These are phyloP conservation scores for Mycena pura DNA, from an alignment of 768 basidiomycete genomes.

Conservation along the genomic window DNA sequence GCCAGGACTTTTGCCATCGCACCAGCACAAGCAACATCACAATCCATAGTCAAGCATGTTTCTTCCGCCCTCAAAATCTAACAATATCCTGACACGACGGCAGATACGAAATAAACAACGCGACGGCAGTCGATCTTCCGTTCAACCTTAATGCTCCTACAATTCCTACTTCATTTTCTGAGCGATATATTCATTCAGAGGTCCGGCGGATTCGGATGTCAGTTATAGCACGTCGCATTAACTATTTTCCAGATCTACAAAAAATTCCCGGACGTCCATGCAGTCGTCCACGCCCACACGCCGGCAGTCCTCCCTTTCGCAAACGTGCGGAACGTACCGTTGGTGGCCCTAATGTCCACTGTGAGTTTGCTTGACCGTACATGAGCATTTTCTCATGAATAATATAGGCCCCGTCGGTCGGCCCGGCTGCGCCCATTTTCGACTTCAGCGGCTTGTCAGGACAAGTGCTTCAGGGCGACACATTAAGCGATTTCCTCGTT, in stretches of 20 bases:
- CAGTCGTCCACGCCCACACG: slow-evolving; percentile 26
- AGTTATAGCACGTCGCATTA: not conserved
- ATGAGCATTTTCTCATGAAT: not conserved
- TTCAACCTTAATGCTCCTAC: slow-evolving; percentile 26
- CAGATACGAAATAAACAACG: slow-evolving; percentile 30
- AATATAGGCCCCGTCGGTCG: slow-evolving; percentile 9
- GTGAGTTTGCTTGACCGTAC: slow-evolving; percentile 1
- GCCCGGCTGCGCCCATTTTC: slow-evolving; percentile 28
- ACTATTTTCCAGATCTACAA: slow-evolving; percentile 21
- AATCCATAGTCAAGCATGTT: slow-evolving; percentile 26
- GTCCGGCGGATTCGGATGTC: not conserved
- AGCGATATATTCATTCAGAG: slow-evolving; percentile 33
- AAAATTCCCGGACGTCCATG: slow-evolving; percentile 27
- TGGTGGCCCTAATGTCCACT: slow-evolving; percentile 25
- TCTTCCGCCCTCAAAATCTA: not conserved
- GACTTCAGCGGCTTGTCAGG: slow-evolving; percentile 20
- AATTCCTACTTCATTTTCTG: slow-evolving; percentile 28
- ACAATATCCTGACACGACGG: not conserved
- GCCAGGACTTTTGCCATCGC: slow-evolving; percentile 31
- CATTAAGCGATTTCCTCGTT: slow-evolving; percentile 25
- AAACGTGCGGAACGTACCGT: slow-evolving; percentile 18
- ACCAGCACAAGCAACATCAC: slow-evolving; percentile 29
- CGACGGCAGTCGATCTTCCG: slow-evolving; percentile 26
- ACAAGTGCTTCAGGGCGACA: slow-evolving; percentile 15
- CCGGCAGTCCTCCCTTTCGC: slow-evolving; percentile 30